These are phyloP conservation scores for Saposhnikovia divaricata DNA, from an alignment of 129 eudicot species.

Conservation along the genomic window DNA sequence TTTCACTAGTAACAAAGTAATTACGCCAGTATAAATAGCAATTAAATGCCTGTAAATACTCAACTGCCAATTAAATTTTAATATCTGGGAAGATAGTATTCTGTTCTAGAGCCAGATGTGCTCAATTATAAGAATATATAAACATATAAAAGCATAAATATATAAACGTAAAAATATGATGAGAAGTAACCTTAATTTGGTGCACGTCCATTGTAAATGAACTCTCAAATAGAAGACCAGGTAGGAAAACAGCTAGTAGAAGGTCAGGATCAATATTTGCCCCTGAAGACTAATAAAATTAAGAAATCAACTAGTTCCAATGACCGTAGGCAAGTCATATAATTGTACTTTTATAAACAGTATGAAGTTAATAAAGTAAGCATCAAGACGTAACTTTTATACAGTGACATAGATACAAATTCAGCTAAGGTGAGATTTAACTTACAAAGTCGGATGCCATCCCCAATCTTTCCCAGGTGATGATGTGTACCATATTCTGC, in stretches of 20 bases:
- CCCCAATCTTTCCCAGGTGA: slow-evolving; percentile 72
- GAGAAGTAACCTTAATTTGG: slow-evolving; percentile 71
- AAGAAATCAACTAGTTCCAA: background rate
- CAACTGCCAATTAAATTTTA: background rate
- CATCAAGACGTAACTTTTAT: background rate
- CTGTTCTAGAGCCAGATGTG: background rate
- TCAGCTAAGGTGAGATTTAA: slow-evolving; percentile 11
- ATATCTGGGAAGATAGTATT: background rate
- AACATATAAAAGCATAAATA: background rate
- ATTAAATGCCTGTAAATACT: background rate
- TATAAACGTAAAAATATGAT: background rate
- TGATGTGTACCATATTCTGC: slow-evolving; percentile 82
- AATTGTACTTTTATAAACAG: background rate
- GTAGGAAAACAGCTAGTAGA: slow-evolving; percentile 83
- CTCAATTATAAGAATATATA: background rate
- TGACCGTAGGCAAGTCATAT: background rate
- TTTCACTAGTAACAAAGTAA: background rate
- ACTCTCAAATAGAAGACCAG: slow-evolving; percentile 95
- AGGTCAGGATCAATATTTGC: slow-evolving; percentile 85
- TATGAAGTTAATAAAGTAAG: background rate
- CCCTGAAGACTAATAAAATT: slow-evolving; percentile 45
- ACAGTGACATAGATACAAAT: background rate
- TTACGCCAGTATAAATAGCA: background rate
- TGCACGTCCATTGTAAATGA: slow-evolving; percentile 92
- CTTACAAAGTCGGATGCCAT: slow-evolving; percentile 89